A percentile compares a stretch with the other conserved stretches of the same genome.
Evolutionary conservation across 2,329 filamentous ascomycete species (phyloP).

Genomic region (Diaporthe citriasiana): DNA sequence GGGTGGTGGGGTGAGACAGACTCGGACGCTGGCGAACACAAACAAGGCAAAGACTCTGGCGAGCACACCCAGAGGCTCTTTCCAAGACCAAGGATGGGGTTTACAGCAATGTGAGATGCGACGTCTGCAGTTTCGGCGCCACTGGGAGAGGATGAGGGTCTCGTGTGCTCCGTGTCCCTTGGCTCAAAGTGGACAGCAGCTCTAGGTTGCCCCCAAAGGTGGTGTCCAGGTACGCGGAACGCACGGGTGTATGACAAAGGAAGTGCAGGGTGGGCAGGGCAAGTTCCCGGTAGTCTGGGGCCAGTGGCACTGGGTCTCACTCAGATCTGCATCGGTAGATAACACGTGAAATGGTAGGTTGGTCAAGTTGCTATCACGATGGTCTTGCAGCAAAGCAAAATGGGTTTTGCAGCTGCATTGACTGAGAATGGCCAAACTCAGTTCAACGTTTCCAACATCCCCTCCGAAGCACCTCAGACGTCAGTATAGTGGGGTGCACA

Average conservation of each 20-base stretch:
- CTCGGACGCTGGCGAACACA: neutral
- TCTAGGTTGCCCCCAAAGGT: neutral
- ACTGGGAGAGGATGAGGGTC: neutral
- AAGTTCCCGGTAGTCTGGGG: slow-evolving; percentile 31
- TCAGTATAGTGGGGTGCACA: slow-evolving; percentile 37
- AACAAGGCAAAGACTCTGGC: neutral
- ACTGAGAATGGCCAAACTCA: slow-evolving; percentile 47
- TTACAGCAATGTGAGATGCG: neutral
- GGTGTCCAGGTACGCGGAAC: slow-evolving; percentile 12
- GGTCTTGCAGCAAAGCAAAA: slow-evolving; percentile 31
- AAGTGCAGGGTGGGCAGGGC: neutral
- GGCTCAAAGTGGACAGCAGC: slow-evolving; percentile 31
- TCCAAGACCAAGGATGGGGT: neutral
- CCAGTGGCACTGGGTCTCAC: slow-evolving; percentile 28
- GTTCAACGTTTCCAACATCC: slow-evolving; percentile 26
- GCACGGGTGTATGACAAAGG: slow-evolving; percentile 33
- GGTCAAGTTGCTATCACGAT: slow-evolving; percentile 19
- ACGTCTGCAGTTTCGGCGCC: slow-evolving; percentile 28
- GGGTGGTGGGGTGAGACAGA: neutral
- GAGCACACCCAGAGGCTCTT: neutral
- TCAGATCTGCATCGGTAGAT: slow-evolving; percentile 3
- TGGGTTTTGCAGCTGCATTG: slow-evolving; percentile 45
- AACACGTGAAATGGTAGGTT: slow-evolving; percentile 4
- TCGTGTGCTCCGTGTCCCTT: slow-evolving; percentile 22
- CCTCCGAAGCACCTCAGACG: slow-evolving; percentile 38